Percentiles rank a stretch among this genome's conserved stretches.
Evolutionary conservation across 495 filamentous ascomycete species (phyloP).

Genomic region (Saxispiralis lemnorum): DNA sequence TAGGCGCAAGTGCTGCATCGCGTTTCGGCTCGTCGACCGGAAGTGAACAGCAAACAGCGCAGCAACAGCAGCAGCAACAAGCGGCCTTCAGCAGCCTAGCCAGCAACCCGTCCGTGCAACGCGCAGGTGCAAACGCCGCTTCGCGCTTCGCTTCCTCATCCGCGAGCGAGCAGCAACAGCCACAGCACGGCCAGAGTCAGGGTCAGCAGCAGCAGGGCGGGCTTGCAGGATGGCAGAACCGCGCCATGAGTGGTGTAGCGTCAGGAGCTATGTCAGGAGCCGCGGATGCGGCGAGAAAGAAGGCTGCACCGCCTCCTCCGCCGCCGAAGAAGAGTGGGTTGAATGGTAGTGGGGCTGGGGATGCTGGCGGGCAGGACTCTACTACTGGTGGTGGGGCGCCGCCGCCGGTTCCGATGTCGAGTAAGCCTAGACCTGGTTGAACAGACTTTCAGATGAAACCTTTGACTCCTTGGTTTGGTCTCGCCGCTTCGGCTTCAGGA

Average conservation of each 20-base stretch:
- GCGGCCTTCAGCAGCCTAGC: conserved; percentile 37
- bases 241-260: background rate
- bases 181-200: conserved; percentile 29
- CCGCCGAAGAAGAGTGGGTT: conserved; percentile 14
- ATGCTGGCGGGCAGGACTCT: background rate
- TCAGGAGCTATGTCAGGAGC: background rate
- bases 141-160: conserved; percentile 36
- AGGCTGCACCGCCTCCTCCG: conserved; percentile 15
- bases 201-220: conserved; percentile 37
- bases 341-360: conserved; percentile 7
- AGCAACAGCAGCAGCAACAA: conserved; percentile 42
- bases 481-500: too few relatives aligned
- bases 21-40: conserved; percentile 1
- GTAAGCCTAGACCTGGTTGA: conserved; percentile 10
- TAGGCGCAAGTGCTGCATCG: background rate
- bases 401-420: conserved; percentile 15
- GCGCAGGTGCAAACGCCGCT: too few relatives aligned
- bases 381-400: conserved; percentile 2
- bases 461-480: too few relatives aligned
- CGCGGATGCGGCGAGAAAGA: background rate
- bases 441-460: too few relatives aligned
- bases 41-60: conserved; percentile 24
- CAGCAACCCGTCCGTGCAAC: conserved; percentile 38
- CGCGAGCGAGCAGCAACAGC: conserved; percentile 36
- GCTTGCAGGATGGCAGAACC: conserved; percentile 11